phyloP scores from a whole-genome alignment of 345 rosid genomes.

The Excoecaria agallocha region DNA sequence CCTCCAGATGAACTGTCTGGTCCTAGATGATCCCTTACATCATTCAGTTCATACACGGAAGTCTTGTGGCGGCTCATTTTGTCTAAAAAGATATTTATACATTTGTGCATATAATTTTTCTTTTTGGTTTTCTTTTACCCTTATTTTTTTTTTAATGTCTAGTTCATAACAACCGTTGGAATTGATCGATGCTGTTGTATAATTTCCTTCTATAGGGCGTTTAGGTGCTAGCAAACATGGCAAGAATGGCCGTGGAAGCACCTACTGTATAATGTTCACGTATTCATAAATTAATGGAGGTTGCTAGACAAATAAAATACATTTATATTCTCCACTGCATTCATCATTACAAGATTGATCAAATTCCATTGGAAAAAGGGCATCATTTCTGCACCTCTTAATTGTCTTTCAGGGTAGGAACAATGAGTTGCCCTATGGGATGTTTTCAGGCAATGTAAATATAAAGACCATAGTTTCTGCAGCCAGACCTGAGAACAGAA shows the following conservation, averaged over 20 bases:
- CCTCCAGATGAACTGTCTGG: slow-evolving; percentile 72
- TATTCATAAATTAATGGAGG: slow-evolving; percentile 25
- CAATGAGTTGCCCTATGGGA: no score
- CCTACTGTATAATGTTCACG: slow-evolving; percentile 28
- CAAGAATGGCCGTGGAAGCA: slow-evolving; percentile 9
- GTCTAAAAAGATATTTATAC: slow-evolving; percentile 13
- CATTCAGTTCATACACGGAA: neutral
- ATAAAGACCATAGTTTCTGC: no score
- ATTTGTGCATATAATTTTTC: slow-evolving; percentile 39
- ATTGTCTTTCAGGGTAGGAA: no score
- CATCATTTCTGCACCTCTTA: no score
- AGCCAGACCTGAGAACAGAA: no score
- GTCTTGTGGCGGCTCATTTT: slow-evolving; percentile 15
- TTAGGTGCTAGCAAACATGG: slow-evolving; percentile 24
- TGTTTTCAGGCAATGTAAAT: no score
- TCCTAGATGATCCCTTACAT: slow-evolving; percentile 56
- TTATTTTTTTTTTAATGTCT: slow-evolving; percentile 9
- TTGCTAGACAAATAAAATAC: slow-evolving; percentile 26
- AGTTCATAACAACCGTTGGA: slow-evolving; percentile 23
- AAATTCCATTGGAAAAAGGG: no score
- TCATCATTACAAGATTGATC: neutral
- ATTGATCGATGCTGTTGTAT: slow-evolving; percentile 26
- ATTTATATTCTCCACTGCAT: neutral
- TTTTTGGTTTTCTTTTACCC: neutral
- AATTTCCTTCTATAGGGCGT: slow-evolving; percentile 26